Evolutionary conservation across 345 rosid genomes (phyloP), one percentile per base, ranked within the genome.

Genomic region (Viola odorata): DNA sequence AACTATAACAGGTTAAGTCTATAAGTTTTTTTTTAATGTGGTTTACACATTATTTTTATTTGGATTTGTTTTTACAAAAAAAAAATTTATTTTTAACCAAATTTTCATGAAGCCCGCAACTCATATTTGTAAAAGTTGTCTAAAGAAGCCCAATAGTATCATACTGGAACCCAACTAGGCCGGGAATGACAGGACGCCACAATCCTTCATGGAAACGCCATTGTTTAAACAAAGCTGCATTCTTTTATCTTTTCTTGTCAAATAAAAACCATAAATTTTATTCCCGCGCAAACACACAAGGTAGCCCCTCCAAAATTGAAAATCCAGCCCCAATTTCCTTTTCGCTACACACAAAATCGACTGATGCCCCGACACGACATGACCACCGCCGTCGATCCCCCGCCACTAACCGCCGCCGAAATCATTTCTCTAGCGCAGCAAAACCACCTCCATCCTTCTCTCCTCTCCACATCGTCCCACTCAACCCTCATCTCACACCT

Each of bases 341-440:
- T 8, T 36, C 41, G 4, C 6, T 17, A 6, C 55, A 0, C 55
- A 15, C 17, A 41, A 38, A 8, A 12, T 7, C 45, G 12, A 40
- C 45, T 9, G 36, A 56, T 8, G 17, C 37, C 7, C 12, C 8
- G 45, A 56, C 54, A 49, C 37, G 5, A 70, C 14, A 61, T 62
- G 61, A 53, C 78, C 63, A 40, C 81, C 61, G 50, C 60, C 63
- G 47, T 65, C 47, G 57, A 51, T 5, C 73, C 66, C 11, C 67
- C 74, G 44, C 73, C 77, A 5, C 67, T 80, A 55, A 82, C 64
- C 37, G 96, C 85, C 65, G 41, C 57, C 8, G 96, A 86, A 7
- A 72, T 88, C 39, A 74, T 85, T 57, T 66, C 66, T 69, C 71
- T 85, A 15, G 92, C 96, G 2, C 79, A 78, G 57, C 69, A 64